Evolutionary conservation across 306 rosid genomes (phyloP).

Genomic region (Herpetospermum pedunculosum): DNA sequence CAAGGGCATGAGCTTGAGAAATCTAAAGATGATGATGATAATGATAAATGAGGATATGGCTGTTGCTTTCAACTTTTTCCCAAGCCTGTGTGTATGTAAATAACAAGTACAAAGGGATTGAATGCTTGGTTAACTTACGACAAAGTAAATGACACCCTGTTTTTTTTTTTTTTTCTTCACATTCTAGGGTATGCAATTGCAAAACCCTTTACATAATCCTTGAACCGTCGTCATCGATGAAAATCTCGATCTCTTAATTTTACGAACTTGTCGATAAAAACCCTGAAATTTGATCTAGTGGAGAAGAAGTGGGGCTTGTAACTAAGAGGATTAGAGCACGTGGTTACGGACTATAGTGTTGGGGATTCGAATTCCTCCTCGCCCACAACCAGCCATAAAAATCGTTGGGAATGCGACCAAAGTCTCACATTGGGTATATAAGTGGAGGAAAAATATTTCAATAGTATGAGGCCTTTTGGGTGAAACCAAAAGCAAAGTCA

Average conservation of each 20-base stretch:
- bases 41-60: neutral
- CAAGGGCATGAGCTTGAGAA: neutral
- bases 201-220: neutral
- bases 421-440: no score
- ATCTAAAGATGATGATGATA: neutral
- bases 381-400: no score
- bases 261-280: neutral
- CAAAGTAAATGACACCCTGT: neutral
- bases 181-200: neutral
- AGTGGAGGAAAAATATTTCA: no score
- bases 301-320: neutral
- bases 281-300: no score
- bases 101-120: neutral
- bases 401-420: no score
- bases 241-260: neutral
- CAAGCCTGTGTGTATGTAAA: neutral
- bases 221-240: no score
- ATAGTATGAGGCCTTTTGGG: no score
- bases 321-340: no score
- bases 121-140: neutral
- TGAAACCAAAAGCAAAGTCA: no score
- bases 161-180: neutral
- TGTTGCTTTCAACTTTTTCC: slow-evolving; percentile 5
- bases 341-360: neutral
- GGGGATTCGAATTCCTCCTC: no score